A percentile compares a stretch with the other conserved stretches of the same genome.
Evolutionary conservation across 352 stramenopile genomes (phyloP).

Genomic region (Phytophthora agathidicida): DNA sequence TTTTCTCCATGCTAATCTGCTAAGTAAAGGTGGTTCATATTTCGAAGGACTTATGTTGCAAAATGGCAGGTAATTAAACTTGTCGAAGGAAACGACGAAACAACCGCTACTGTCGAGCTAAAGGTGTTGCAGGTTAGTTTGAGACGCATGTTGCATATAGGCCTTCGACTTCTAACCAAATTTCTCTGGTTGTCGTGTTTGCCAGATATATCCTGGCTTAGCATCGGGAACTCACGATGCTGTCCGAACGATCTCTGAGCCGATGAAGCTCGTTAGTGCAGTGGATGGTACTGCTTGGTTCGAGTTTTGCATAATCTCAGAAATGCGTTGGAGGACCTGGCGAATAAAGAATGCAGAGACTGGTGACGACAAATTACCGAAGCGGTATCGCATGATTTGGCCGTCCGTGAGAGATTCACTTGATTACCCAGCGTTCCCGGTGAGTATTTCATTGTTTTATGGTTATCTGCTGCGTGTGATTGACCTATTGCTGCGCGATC

Average conservation of each 20-base stretch:
- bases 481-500: neutral
- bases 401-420: slow-evolving; percentile 53
- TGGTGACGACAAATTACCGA: neutral
- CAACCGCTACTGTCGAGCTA: neutral
- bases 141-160: neutral
- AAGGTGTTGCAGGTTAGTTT: slow-evolving; percentile 25
- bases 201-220: slow-evolving; percentile 47
- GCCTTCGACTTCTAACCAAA: neutral
- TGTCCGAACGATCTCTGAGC: slow-evolving; percentile 35
- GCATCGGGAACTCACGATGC: slow-evolving; percentile 29
- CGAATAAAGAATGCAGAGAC: slow-evolving; percentile 7
- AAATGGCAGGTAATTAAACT: slow-evolving; percentile 28
- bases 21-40: neutral
- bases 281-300: slow-evolving; percentile 10
- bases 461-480: neutral
- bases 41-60: neutral
- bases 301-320: slow-evolving; percentile 38
- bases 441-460: slow-evolving; percentile 24
- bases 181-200: neutral
- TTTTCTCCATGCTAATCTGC: neutral
- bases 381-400: slow-evolving; percentile 29
- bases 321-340: slow-evolving; percentile 41
- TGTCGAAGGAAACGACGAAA: slow-evolving; percentile 1
- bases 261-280: slow-evolving; percentile 1
- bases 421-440: slow-evolving; percentile 25